Conservation (phyloP, 106 monocot species). For the Dendrobium huoshanense region DNA sequence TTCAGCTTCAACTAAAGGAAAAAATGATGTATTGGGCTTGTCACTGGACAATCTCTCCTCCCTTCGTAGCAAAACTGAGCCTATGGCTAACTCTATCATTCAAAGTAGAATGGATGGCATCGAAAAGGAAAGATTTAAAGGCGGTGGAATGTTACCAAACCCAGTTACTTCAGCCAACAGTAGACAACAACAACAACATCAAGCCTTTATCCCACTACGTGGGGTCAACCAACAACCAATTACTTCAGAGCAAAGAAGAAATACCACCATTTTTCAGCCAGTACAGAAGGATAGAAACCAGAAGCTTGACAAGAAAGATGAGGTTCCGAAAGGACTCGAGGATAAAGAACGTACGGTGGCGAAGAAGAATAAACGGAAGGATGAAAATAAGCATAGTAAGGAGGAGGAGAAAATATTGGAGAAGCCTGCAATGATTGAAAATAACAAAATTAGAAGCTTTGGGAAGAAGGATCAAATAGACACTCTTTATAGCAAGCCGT, state of each 20-base stretch:
- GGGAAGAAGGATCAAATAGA: conserved; percentile 25
- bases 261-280: not conserved
- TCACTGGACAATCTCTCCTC: not conserved
- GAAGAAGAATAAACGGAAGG: conserved; percentile 28
- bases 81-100: not conserved
- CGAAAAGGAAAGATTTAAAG: conserved; percentile 6
- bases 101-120: not conserved
- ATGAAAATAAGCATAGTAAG: conserved; percentile 23
- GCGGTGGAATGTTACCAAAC: conserved; percentile 7
- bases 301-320: conserved; percentile 12
- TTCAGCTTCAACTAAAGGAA: not conserved
- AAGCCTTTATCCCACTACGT: too few species aligned
- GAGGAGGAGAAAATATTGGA: conserved; percentile 22
- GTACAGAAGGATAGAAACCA: conserved; percentile 13
- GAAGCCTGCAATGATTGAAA: conserved; percentile 20
- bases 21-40: not conserved
- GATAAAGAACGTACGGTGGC: conserved; percentile 10
- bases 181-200: not conserved
- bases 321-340: conserved; percentile 18
- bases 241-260: conserved; percentile 20
- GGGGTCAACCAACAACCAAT: too few species aligned
- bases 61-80: not conserved
- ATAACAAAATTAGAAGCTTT: conserved; percentile 19
- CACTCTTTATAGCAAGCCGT: conserved; percentile 19
- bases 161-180: not conserved